Evolutionary conservation across 306 rosid genomes (phyloP), one percentile per base, ranked within the genome.

Genomic region (Corylus avellana): DNA sequence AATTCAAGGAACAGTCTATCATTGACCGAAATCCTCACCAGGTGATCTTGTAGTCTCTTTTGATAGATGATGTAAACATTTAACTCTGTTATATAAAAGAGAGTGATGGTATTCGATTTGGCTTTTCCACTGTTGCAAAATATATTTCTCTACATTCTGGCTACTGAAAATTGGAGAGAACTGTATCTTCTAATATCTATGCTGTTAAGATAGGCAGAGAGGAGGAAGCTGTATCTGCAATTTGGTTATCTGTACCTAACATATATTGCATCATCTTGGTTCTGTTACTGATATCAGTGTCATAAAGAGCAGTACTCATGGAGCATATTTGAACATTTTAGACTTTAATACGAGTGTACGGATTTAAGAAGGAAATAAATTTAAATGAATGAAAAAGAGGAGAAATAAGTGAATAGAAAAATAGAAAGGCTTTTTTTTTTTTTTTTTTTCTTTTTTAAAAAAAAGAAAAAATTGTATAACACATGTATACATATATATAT

Each of bases 11-110:
- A 87, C 98, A 93, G 79, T 93, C 98, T 70, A 93, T 96, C 70
- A 96, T 96, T 87, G 99, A 96, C 86, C 87, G 99, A 84, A 96
- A 93, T 84, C 99, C 98, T 62, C 99, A 93, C 77, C 99, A 96
- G 94, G 97, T 94, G 79, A 85, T 69, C 78, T 64, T 57, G 58
- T 35, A 79, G 50, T 74, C 53, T 69, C 78, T 72, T 54, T 58
- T 55, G 59, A 20, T 55, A 49, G 70, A 37, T 16, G 47, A 67
- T 67, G 49, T 39, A 17, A 67, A 14, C 14, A 37, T 67, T 18
- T 67, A 39, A 5, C 3, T 39, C 51, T 67, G 29, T 8, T 67
- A n/a, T 42, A 1, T 18, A 9, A 67, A 48, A 42, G 17, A 37
- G 27, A 8, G 18, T 11, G 6, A 10, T 67, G 11, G 17, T 42